Conservation (phyloP, 208 protist genomes). For the Wallacemonas sp. region DNA sequence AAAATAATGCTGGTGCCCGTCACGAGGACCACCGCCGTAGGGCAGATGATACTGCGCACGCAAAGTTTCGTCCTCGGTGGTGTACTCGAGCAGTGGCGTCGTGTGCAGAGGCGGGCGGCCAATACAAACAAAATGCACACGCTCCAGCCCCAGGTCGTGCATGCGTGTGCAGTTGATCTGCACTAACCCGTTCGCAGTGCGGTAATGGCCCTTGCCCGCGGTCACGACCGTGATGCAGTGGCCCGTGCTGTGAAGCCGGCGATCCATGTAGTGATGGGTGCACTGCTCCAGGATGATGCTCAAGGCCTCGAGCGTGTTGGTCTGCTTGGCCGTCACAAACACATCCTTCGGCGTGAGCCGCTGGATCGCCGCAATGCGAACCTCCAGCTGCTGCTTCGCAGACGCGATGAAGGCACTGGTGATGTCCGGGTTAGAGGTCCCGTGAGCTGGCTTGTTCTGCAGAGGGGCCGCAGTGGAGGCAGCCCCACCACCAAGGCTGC, state of each 20-base stretch:
- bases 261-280: slow-evolving; percentile 50
- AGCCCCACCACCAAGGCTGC: not conserved
- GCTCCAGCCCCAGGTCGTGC: slow-evolving; percentile 69
- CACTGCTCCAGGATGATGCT: slow-evolving; percentile 69
- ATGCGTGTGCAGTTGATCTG: slow-evolving; percentile 68
- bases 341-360: slow-evolving; percentile 42
- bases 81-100: slow-evolving; percentile 81
- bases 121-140: slow-evolving; percentile 77
- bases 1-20: slow-evolving; percentile 40
- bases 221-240: slow-evolving; percentile 76
- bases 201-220: slow-evolving; percentile 81
- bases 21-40: slow-evolving; percentile 5
- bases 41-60: slow-evolving; percentile 74
- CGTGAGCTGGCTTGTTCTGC: too few species aligned
- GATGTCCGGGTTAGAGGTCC: not conserved
- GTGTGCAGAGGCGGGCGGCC: slow-evolving; percentile 80
- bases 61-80: slow-evolving; percentile 56
- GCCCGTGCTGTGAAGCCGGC: slow-evolving; percentile 50
- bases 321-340: slow-evolving; percentile 69
- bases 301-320: slow-evolving; percentile 78
- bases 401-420: slow-evolving; percentile 1
- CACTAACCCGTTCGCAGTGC: slow-evolving; percentile 60
- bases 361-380: slow-evolving; percentile 19
- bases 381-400: slow-evolving; percentile 17
- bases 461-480: too few species aligned